These are phyloP conservation scores for Cercophora sp. DNA, from an alignment of 495 filamentous ascomycete genomes.

Conservation along the genomic window DNA sequence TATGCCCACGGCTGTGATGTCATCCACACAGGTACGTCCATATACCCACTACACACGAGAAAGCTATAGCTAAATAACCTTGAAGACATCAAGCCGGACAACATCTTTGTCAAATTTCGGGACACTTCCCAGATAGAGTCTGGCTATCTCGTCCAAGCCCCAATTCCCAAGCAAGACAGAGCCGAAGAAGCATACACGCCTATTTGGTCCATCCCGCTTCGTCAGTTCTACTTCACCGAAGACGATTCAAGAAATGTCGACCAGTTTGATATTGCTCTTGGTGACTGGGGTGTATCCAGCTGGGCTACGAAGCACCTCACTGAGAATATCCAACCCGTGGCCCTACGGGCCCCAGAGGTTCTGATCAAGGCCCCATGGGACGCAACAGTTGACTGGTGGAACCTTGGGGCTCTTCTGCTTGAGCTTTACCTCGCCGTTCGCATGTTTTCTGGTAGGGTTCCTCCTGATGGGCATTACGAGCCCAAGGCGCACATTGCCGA, in stretches of 20 bases:
- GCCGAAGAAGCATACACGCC: conserved; percentile 10
- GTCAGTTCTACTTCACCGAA: conserved; percentile 10
- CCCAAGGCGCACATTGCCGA: conserved; percentile 19
- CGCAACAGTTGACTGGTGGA: conserved; percentile 25
- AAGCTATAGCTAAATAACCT: background rate
- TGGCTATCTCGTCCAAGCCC: conserved; percentile 3
- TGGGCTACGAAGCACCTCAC: conserved; percentile 23
- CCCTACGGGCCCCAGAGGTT: conserved; percentile 28
- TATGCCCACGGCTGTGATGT: conserved; percentile 12
- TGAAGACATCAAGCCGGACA: conserved; percentile 17
- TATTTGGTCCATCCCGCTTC: conserved; percentile 9
- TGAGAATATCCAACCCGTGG: conserved; percentile 28
- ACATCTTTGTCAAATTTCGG: conserved; percentile 21
- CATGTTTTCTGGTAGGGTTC: conserved; percentile 10
- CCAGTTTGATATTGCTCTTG: conserved; percentile 20
- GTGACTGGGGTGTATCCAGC: conserved; percentile 31
- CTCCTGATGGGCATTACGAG: conserved; percentile 16
- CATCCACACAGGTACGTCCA: conserved; percentile 12
- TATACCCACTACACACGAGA: background rate
- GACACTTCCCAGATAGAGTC: conserved; percentile 12
- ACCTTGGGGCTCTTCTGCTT: conserved; percentile 20
- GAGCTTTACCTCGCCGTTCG: conserved; percentile 16
- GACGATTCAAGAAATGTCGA: background rate
- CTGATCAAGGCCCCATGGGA: conserved; percentile 30
- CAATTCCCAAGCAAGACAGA: conserved; percentile 15